A percentile compares a stretch with the other conserved stretches of the same genome.
Evolutionary conservation across 148 eudicot species (phyloP).

Genomic region (Drosera capensis): DNA sequence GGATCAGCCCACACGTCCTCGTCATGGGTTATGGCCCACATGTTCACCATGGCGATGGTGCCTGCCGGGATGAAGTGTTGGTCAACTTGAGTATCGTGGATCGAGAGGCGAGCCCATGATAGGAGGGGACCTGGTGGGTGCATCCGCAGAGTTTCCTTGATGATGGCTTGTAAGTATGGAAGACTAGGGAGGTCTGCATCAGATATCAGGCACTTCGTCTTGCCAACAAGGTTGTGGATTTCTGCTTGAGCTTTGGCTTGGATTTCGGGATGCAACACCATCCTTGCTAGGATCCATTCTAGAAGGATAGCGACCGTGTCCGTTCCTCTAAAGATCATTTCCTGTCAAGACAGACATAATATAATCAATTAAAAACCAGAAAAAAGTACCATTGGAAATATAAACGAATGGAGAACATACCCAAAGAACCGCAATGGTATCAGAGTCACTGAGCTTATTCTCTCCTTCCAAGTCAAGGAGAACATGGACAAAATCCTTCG

Average conservation of each 20-base stretch:
- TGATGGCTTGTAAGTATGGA: slow-evolving; percentile 56
- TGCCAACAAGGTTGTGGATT: slow-evolving; percentile 38
- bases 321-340: slow-evolving; percentile 91
- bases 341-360: slow-evolving; percentile 21
- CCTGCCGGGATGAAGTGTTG: slow-evolving; percentile 69
- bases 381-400: not conserved
- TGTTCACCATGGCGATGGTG: slow-evolving; percentile 95
- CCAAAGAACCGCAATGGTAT: slow-evolving; percentile 93
- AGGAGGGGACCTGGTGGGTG: slow-evolving; percentile 97
- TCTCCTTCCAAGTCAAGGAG: slow-evolving; percentile 67
- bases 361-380: not conserved
- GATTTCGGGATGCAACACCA: slow-evolving; percentile 80
- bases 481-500: slow-evolving; percentile 75
- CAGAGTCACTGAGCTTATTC: slow-evolving; percentile 42
- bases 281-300: slow-evolving; percentile 85
- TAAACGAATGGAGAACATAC: slow-evolving; percentile 17
- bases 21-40: slow-evolving; percentile 95
- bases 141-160: slow-evolving; percentile 71
- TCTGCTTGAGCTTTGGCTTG: slow-evolving; percentile 83
- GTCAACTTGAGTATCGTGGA: slow-evolving; percentile 70
- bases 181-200: slow-evolving; percentile 68
- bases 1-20: slow-evolving; percentile 52
- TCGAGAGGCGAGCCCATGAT: slow-evolving; percentile 89
- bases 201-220: slow-evolving; percentile 11
- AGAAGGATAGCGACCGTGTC: slow-evolving; percentile 81